Base-by-base conservation (phyloP, 106 monocot species). In the Dendrobium officinale region DNA sequence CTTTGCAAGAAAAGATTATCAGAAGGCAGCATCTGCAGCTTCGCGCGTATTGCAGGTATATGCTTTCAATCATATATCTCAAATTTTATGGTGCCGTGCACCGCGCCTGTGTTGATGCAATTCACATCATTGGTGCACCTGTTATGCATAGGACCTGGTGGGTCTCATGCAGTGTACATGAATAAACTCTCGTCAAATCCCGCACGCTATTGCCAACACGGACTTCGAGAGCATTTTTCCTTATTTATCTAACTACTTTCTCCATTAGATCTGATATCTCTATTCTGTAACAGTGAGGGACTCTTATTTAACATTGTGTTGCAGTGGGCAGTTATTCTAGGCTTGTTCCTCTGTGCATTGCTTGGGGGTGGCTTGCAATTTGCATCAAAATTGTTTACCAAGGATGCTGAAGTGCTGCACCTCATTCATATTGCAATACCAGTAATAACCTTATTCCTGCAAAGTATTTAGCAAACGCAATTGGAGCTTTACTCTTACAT, bases 381-480 rank as follows among this genome's bases (percentile, higher is more conserved):
- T 78, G 88, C 79, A 24, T 86, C 94, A 20, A 87, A 75, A 73
- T 77, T 97, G 75, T 97, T 97, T 79, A 92, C 94, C 18, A 89
- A 88, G n/a, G 92, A 94, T 85, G 80, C 42, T 18, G 74, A 81
- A 67, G 97, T 97, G 40, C 77, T 94, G 27, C 87, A 85, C 55
- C 74, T 94, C 49, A 87, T 97, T 72, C 86, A 97, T 80, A 81
- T 85, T 44, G 86, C 83, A 80, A 85, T 97, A 29, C 97, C 97
- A 83, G 96, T 97, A 90, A 77, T 59, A 16, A 78, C n/a, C 37
- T 55, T 13, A 2, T 76, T 18, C 11, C 24, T 76, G 17, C 26
- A 16, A 74, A 41, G 4, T 43, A 33, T 29, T 29, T 4, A 72
- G 70, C 64, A 72, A 31, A 31, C 24, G 37, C 37, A 37, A 37